Evolutionary conservation across 495 filamentous ascomycete genomes (phyloP).

Genomic region (Lasiosphaeriaceae sp.): DNA sequence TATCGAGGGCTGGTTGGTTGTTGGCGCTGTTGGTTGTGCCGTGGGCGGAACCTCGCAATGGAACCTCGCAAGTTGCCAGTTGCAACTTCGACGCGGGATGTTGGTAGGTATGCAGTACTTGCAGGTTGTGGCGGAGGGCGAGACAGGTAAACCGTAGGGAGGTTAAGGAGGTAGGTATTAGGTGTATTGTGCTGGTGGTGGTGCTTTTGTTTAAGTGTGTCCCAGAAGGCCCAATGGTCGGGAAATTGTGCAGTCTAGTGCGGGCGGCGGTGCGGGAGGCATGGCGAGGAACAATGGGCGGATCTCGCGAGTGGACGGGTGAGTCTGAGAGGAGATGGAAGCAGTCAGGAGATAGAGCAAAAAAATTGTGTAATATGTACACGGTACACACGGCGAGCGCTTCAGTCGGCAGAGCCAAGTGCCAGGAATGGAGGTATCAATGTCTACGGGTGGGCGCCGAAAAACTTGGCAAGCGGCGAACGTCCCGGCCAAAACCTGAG

Average conservation of each 20-base stretch:
- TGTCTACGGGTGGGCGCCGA: background rate
- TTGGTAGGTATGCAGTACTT: too few species aligned
- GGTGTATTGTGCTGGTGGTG: background rate
- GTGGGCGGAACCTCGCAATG: too few species aligned
- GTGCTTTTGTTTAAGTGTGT: conserved; percentile 25
- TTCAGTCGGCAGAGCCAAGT: background rate
- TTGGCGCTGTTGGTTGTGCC: background rate
- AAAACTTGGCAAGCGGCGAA: conserved; percentile 6
- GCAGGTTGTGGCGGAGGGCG: background rate
- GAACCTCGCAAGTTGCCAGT: too few species aligned
- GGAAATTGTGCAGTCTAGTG: conserved; percentile 25
- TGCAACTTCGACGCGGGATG: too few species aligned
- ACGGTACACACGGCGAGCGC: background rate
- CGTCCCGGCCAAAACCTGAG: background rate
- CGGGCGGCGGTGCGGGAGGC: conserved; percentile 22
- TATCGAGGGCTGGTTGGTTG: background rate
- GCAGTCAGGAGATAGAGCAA: background rate
- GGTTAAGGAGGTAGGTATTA: conserved; percentile 2
- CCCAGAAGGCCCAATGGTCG: conserved; percentile 23
- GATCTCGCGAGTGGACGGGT: conserved; percentile 5
- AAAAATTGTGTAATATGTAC: conserved; percentile 3
- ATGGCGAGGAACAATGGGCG: conserved; percentile 12
- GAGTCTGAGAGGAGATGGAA: conserved; percentile 5
- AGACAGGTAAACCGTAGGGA: conserved; percentile 1
- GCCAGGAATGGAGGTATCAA: background rate